A percentile compares a stretch with the other conserved stretches of the same genome.
Conservation (phyloP, 2,329 filamentous ascomycete species). For the Xylaria sp. region DNA sequence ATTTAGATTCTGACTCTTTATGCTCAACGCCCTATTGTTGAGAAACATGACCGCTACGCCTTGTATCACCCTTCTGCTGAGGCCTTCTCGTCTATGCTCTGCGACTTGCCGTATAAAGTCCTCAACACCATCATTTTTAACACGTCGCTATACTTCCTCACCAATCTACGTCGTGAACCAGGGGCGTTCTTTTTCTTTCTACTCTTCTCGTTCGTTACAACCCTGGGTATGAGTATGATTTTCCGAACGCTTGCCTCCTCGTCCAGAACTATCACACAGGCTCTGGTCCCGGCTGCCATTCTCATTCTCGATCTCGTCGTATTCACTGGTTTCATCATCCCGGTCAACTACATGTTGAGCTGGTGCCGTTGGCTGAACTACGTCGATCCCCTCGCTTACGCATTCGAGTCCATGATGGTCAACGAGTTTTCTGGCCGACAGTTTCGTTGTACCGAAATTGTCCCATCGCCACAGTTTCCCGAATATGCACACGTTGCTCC, state of each 20-base stretch:
- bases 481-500: conserved; percentile 52
- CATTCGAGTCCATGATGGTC: conserved; percentile 82
- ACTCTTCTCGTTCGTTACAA: conserved; percentile 77
- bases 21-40: conserved; percentile 88
- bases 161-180: conserved; percentile 77
- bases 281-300: conserved; percentile 69
- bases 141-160: conserved; percentile 86
- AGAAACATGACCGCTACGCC: conserved; percentile 88
- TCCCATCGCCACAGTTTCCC: conserved; percentile 53
- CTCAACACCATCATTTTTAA: conserved; percentile 82
- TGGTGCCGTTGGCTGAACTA: conserved; percentile 90
- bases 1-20: conserved; percentile 82
- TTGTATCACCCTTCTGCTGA: conserved; percentile 91
- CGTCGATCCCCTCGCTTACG: conserved; percentile 81
- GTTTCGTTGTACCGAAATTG: conserved; percentile 63
- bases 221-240: conserved; percentile 85
- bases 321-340: conserved; percentile 76
- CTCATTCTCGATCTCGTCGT: conserved; percentile 75
- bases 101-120: conserved; percentile 86
- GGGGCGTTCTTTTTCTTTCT: conserved; percentile 88
- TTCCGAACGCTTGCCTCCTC: conserved; percentile 84
- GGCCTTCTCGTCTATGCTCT: conserved; percentile 86
- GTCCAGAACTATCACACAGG: conserved; percentile 75
- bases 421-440: conserved; percentile 80
- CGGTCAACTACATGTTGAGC: conserved; percentile 74